These are phyloP conservation scores for Gentiana macrophylla DNA, from an alignment of 257 asterid genomes.

Conservation along the genomic window DNA sequence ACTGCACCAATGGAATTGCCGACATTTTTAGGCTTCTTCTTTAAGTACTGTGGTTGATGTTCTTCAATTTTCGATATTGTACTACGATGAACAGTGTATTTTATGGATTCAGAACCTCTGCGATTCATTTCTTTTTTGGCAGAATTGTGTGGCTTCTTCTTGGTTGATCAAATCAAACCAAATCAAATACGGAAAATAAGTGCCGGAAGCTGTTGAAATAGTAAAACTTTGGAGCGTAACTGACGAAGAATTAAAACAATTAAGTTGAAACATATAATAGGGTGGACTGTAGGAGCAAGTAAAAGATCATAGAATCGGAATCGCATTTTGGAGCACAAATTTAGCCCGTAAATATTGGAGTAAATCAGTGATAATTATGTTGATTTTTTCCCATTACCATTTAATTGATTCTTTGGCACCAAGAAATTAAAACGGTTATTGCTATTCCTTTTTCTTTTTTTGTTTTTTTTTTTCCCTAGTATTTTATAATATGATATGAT, in stretches of 20 bases:
- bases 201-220: background rate
- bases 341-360: too few relatives aligned
- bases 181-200: conserved; percentile 2
- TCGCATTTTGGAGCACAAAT: too few relatives aligned
- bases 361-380: too few relatives aligned
- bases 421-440: too few relatives aligned
- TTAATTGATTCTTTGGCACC: too few relatives aligned
- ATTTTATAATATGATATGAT: too few relatives aligned
- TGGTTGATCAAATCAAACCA: background rate
- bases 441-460: too few relatives aligned
- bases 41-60: background rate
- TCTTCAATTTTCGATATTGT: conserved; percentile 16
- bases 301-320: background rate
- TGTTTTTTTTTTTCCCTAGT: too few relatives aligned
- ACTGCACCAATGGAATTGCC: background rate
- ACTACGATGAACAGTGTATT: conserved; percentile 17
- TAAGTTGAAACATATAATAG: too few relatives aligned
- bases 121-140: conserved; percentile 5
- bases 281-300: background rate
- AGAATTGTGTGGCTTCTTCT: too few relatives aligned
- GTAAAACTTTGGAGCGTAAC: background rate
- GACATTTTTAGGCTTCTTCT: background rate
- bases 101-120: conserved; percentile 8
- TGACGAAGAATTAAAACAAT: background rate
- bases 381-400: too few relatives aligned